Evolutionary conservation across 768 basidiomycete genomes (phyloP).

Genomic region (Tylopilus vinaceipallidus): DNA sequence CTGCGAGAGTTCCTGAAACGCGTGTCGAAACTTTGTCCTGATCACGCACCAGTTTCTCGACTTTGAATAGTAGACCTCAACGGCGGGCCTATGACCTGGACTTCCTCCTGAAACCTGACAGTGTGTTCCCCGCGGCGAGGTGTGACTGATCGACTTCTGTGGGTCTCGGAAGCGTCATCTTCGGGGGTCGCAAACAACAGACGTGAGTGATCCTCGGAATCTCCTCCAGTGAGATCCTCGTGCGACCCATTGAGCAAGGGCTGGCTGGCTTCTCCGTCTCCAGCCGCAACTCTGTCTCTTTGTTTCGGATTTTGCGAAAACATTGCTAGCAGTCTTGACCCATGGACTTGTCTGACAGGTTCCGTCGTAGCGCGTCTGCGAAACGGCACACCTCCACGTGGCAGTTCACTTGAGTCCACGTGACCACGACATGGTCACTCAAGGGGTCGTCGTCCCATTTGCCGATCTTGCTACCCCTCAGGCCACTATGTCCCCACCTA

Average conservation of each 20-base stretch:
- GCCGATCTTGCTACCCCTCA: too few relatives aligned
- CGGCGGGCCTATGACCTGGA: conserved; percentile 65
- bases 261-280: conserved; percentile 44
- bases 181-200: conserved; percentile 56
- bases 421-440: conserved; percentile 11
- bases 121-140: conserved; percentile 40
- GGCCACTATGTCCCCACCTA: too few relatives aligned
- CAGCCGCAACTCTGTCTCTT: conserved; percentile 26
- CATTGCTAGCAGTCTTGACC: conserved; percentile 19
- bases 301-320: conserved; percentile 30
- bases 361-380: not conserved
- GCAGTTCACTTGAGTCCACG: conserved; percentile 15
- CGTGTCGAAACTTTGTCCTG: conserved; percentile 7
- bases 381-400: conserved; percentile 5
- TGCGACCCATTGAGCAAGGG: conserved; percentile 55
- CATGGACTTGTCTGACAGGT: conserved; percentile 19
- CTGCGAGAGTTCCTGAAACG: conserved; percentile 37
- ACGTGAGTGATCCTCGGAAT: conserved; percentile 20
- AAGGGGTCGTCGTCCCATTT: too few relatives aligned
- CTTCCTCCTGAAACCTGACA: conserved; percentile 68
- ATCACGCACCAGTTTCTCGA: conserved; percentile 75
- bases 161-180: conserved; percentile 49
- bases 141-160: conserved; percentile 32
- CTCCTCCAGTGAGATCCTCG: conserved; percentile 37
- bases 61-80: conserved; percentile 72